phyloP scores from a whole-genome alignment of 2,329 filamentous ascomycete genomes.

The Claviceps quebecensis region DNA sequence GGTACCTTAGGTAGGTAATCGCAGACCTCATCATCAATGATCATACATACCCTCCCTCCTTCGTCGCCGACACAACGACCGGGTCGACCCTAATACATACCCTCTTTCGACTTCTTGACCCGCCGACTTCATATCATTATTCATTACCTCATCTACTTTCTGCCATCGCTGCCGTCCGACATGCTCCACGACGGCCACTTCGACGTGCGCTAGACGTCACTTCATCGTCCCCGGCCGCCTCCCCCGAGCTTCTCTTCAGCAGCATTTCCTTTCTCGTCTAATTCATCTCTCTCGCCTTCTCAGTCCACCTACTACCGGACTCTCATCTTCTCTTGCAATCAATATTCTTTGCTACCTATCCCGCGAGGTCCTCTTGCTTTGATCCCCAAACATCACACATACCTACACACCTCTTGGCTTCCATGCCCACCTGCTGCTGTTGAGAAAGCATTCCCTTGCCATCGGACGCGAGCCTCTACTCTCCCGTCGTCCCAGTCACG shows the following conservation, averaged over 20 bases:
- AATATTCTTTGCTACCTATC: neutral
- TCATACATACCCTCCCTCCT: neutral
- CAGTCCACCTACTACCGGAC: neutral
- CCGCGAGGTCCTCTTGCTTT: neutral
- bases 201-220: conserved; percentile 2
- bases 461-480: conserved; percentile 1
- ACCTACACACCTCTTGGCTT: conserved; percentile 3
- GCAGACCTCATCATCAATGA: neutral
- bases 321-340: neutral
- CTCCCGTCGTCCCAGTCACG: conserved; percentile 5
- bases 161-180: conserved; percentile 1
- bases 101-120: neutral
- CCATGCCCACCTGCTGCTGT: conserved; percentile 7
- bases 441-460: conserved; percentile 5
- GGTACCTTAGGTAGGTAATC: too few species aligned
- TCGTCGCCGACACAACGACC: neutral
- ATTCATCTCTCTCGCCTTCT: neutral
- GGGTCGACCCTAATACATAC: neutral
- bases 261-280: conserved; percentile 4
- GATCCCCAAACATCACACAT: neutral
- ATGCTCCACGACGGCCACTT: conserved; percentile 5
- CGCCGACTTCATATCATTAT: neutral
- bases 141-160: neutral
- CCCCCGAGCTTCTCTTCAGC: conserved; percentile 8
- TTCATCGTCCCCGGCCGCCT: neutral